Evolutionary conservation across 495 filamentous ascomycete species (phyloP).

Genomic region (Xylaria scruposa): DNA sequence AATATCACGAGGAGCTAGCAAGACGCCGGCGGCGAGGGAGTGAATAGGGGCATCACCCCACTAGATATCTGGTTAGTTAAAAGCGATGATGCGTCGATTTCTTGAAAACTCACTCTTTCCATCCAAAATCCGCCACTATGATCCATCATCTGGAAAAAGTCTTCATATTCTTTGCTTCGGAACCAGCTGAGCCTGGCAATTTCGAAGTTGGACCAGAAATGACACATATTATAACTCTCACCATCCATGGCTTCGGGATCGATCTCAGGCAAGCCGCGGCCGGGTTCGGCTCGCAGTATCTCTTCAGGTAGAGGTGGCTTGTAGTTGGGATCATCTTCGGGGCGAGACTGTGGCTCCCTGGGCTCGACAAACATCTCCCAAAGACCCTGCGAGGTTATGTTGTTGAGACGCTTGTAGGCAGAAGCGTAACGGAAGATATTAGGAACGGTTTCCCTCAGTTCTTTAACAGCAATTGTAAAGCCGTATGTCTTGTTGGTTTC

Average conservation of each 20-base stretch:
- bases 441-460: slow-evolving; percentile 95
- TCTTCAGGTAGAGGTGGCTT: slow-evolving; percentile 83
- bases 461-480: slow-evolving; percentile 99
- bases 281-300: slow-evolving; percentile 77
- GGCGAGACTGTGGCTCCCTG: slow-evolving; percentile 60
- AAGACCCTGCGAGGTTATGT: slow-evolving; percentile 86
- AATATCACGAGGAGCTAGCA: slow-evolving; percentile 82
- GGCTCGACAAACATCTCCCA: slow-evolving; percentile 99
- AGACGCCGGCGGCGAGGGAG: slow-evolving; percentile 90
- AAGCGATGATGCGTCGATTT: neutral
- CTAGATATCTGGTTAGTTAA: slow-evolving; percentile 51
- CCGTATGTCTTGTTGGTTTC: slow-evolving; percentile 96
- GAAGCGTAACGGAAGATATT: slow-evolving; percentile 99
- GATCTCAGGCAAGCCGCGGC: slow-evolving; percentile 74
- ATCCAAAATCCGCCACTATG: slow-evolving; percentile 98
- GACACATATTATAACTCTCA: slow-evolving; percentile 99
- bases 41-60: slow-evolving; percentile 99
- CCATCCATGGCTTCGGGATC: slow-evolving; percentile 96
- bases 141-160: slow-evolving; percentile 99
- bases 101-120: slow-evolving; percentile 75
- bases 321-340: slow-evolving; percentile 65
- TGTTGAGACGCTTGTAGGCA: slow-evolving; percentile 95
- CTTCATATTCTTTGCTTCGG: slow-evolving; percentile 93
- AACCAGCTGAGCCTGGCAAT: slow-evolving; percentile 96
- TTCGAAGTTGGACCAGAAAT: slow-evolving; percentile 99